Conservation (phyloP, 192 early-diverging fungal species). For the Spizellomyces sp. region DNA sequence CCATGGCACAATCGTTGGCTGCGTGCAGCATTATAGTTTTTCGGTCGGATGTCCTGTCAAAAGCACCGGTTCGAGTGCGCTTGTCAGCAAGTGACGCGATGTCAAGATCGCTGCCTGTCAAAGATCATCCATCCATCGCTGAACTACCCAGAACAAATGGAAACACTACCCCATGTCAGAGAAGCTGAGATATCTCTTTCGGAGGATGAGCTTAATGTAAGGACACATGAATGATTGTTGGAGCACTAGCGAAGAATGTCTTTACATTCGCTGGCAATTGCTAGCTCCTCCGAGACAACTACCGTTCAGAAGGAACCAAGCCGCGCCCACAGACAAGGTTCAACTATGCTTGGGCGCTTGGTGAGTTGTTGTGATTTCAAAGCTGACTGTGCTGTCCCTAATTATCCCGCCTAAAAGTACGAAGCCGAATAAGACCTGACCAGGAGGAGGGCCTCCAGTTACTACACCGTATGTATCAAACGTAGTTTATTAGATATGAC, state of each 20-base stretch:
- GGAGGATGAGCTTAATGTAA: constrained; percentile 5
- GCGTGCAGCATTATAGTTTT: too few relatives aligned
- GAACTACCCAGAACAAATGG: neutral
- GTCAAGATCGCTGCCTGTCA: too few relatives aligned
- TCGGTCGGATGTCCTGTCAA: too few relatives aligned
- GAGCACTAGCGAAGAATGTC: neutral
- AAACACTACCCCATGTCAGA: constrained; percentile 5
- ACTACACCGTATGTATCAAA: constrained; percentile 56
- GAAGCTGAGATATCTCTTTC: constrained; percentile 19
- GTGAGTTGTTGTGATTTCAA: neutral
- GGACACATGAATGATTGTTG: neutral
- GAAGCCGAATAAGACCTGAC: constrained; percentile 60
- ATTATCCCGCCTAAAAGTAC: constrained; percentile 9
- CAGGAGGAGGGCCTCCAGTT: constrained; percentile 76
- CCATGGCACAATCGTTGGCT: too few relatives aligned
- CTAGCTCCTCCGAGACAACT: constrained; percentile 11
- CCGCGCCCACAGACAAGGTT: constrained; percentile 85
- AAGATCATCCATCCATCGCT: too few relatives aligned
- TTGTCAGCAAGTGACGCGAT: too few relatives aligned
- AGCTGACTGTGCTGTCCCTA: neutral
- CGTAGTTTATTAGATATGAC: neutral
- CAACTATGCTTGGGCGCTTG: constrained; percentile 92
- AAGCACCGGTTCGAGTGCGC: too few relatives aligned
- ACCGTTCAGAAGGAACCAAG: constrained; percentile 58
- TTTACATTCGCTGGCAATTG: neutral